Percentiles rank a stretch among this genome's conserved stretches.
Evolutionary conservation across 2,329 filamentous ascomycete genomes (phyloP).

Genomic region (Hypoxylon sp.): DNA sequence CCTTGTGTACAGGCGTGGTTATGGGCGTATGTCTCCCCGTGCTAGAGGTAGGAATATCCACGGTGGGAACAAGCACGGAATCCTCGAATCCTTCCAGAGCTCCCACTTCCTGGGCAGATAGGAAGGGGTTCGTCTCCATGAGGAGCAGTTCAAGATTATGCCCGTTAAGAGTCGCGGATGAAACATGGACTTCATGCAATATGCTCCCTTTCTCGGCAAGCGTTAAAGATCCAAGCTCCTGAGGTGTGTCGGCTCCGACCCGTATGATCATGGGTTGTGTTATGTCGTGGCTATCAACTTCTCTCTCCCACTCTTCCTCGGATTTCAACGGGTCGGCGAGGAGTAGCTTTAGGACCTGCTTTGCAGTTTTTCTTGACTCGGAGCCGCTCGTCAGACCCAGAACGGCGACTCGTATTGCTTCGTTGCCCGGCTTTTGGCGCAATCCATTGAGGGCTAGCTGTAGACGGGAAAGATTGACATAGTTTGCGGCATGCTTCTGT

Average conservation of each 20-base stretch:
- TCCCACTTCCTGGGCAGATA: slow-evolving; percentile 55
- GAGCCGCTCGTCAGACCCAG: slow-evolving; percentile 59
- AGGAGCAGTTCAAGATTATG: slow-evolving; percentile 74
- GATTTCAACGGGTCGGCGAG: slow-evolving; percentile 76
- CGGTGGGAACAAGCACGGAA: slow-evolving; percentile 77
- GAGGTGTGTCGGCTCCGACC: slow-evolving; percentile 55
- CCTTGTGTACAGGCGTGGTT: slow-evolving; percentile 85
- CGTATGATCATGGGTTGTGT: slow-evolving; percentile 72
- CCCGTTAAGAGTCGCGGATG: slow-evolving; percentile 70
- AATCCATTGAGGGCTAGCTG: slow-evolving; percentile 77
- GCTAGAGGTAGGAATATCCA: slow-evolving; percentile 75
- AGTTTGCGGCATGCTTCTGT: slow-evolving; percentile 68
- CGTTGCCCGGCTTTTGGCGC: slow-evolving; percentile 65
- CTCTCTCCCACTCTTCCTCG: slow-evolving; percentile 74
- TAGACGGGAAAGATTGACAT: slow-evolving; percentile 75
- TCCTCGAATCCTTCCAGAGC: slow-evolving; percentile 65
- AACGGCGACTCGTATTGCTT: slow-evolving; percentile 70
- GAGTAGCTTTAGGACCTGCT: slow-evolving; percentile 74
- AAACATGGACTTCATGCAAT: slow-evolving; percentile 70
- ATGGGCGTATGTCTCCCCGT: slow-evolving; percentile 74
- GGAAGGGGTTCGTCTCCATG: slow-evolving; percentile 63
- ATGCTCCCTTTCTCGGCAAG: slow-evolving; percentile 56
- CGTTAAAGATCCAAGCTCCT: slow-evolving; percentile 56
- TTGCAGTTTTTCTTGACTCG: slow-evolving; percentile 62
- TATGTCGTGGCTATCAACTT: slow-evolving; percentile 65